A percentile compares a stretch with the other conserved stretches of the same genome.
These are phyloP conservation scores for Diplodia seriata DNA, from an alignment of 2,329 filamentous ascomycete genomes.

Conservation along the genomic window DNA sequence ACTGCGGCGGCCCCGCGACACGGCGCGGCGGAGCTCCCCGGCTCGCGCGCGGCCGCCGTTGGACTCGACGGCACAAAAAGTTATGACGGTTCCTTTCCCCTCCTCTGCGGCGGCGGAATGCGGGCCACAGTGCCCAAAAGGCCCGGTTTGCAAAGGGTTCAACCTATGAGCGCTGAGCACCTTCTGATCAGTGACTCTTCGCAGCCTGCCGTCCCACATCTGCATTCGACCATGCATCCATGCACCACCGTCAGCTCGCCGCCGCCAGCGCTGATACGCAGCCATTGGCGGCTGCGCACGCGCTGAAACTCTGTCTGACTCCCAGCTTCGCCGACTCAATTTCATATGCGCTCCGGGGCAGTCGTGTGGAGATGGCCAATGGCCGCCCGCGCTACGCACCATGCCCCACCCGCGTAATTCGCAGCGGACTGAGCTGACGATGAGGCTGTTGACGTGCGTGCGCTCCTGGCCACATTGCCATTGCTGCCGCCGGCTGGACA, in stretches of 20 bases:
- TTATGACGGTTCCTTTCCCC: not conserved
- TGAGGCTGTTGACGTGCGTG: slow-evolving; percentile 26
- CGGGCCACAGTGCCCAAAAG: slow-evolving; percentile 1
- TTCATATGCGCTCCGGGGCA: slow-evolving; percentile 17
- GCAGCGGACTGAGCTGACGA: slow-evolving; percentile 12
- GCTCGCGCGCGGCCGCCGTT: slow-evolving; percentile 3
- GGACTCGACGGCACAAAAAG: not conserved
- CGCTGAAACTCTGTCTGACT: slow-evolving; percentile 28
- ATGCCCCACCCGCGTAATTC: slow-evolving; percentile 11
- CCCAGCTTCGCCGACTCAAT: not conserved
- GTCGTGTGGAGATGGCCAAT: slow-evolving; percentile 23
- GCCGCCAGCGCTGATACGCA: slow-evolving; percentile 8
- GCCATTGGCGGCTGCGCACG: slow-evolving; percentile 21
- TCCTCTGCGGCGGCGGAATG: slow-evolving; percentile 2
- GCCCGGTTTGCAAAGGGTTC: too few species aligned
- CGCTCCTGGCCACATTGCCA: not conserved
- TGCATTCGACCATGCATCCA: slow-evolving; percentile 1
- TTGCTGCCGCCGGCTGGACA: slow-evolving; percentile 13
- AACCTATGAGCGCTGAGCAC: too few species aligned
- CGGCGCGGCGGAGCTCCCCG: slow-evolving; percentile 10
- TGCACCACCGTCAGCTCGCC: slow-evolving; percentile 26
- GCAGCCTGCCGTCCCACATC: slow-evolving; percentile 16
- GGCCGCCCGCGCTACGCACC: not conserved
- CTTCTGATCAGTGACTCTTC: slow-evolving; percentile 10
- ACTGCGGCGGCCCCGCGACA: not conserved